Conservation (phyloP, 2,329 filamentous ascomycete genomes). For the Graphilbum ipis-grandicollis region DNA sequence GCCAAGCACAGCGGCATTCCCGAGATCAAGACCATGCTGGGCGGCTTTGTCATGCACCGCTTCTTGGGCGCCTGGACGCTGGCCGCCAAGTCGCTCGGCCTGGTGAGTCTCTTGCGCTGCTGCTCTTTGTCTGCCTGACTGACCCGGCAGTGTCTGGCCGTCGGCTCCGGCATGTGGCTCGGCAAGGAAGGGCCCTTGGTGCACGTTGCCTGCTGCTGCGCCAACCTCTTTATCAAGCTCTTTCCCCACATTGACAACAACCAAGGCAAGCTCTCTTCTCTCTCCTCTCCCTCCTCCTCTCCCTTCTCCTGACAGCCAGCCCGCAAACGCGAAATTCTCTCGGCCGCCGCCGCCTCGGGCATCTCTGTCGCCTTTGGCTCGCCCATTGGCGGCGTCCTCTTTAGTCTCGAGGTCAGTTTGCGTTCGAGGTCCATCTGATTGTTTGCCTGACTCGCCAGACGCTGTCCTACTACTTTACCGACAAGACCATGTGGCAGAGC, state of each 20-base stretch:
- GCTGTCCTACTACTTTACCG: conserved; percentile 92
- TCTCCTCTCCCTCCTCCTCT: not conserved
- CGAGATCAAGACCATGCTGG: conserved; percentile 91
- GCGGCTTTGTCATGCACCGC: conserved; percentile 77
- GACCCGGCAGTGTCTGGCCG: conserved; percentile 59
- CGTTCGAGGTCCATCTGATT: not conserved
- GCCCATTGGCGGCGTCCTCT: conserved; percentile 84
- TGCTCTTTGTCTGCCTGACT: not conserved
- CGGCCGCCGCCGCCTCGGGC: conserved; percentile 77
- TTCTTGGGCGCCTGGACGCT: conserved; percentile 84
- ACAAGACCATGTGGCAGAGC: conserved; percentile 99
- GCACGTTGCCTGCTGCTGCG: conserved; percentile 92
- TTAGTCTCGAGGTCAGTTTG: conserved; percentile 62
- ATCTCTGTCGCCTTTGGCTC: conserved; percentile 91
- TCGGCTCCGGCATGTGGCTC: conserved; percentile 88
- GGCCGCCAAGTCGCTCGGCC: conserved; percentile 71
- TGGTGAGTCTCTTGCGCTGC: conserved; percentile 34
- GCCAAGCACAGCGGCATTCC: conserved; percentile 93
- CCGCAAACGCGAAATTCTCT: conserved; percentile 82
- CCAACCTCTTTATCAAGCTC: conserved; percentile 82
- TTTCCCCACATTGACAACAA: conserved; percentile 70
- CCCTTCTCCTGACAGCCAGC: conserved; percentile 28
- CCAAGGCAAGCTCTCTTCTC: conserved; percentile 41
- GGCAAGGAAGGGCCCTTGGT: conserved; percentile 93
- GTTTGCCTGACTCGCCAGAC: conserved; percentile 31